Conservation (phyloP, 2,329 filamentous ascomycete species). For the Diaporthe nobilis region DNA sequence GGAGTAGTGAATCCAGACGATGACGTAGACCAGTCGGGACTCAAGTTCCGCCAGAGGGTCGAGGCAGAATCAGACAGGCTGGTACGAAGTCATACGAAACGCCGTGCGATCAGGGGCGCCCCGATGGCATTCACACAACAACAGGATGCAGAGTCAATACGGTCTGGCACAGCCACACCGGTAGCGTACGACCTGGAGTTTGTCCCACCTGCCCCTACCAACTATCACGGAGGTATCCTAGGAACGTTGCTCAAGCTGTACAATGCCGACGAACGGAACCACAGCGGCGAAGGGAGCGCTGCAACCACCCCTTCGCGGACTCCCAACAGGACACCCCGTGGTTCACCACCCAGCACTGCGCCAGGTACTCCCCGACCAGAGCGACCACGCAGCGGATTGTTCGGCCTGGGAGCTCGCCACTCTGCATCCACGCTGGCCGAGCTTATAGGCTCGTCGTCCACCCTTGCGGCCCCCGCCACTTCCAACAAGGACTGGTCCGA, state of each 20-base stretch:
- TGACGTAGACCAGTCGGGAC: constrained; percentile 26
- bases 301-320: constrained; percentile 59
- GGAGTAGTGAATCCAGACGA: constrained; percentile 20
- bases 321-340: constrained; percentile 58
- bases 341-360: constrained; percentile 57
- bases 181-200: constrained; percentile 74
- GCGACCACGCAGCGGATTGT: constrained; percentile 50
- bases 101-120: constrained; percentile 11
- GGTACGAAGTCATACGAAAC: constrained; percentile 39
- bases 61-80: constrained; percentile 40
- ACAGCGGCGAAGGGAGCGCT: constrained; percentile 54
- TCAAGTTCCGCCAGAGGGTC: constrained; percentile 39
- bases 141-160: constrained; percentile 7
- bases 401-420: constrained; percentile 59
- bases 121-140: neutral
- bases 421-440: constrained; percentile 64
- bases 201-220: constrained; percentile 71
- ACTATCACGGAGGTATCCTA: constrained; percentile 81
- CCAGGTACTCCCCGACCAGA: constrained; percentile 50
- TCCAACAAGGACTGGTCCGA: constrained; percentile 56
- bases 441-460: constrained; percentile 68
- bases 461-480: constrained; percentile 62
- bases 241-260: constrained; percentile 81
- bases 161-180: constrained; percentile 53
- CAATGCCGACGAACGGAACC: constrained; percentile 60